A percentile compares a stretch with the other conserved stretches of the same genome.
Evolutionary conservation across 208 protist species (phyloP).

Genomic region (Wallacemonas sp.): DNA sequence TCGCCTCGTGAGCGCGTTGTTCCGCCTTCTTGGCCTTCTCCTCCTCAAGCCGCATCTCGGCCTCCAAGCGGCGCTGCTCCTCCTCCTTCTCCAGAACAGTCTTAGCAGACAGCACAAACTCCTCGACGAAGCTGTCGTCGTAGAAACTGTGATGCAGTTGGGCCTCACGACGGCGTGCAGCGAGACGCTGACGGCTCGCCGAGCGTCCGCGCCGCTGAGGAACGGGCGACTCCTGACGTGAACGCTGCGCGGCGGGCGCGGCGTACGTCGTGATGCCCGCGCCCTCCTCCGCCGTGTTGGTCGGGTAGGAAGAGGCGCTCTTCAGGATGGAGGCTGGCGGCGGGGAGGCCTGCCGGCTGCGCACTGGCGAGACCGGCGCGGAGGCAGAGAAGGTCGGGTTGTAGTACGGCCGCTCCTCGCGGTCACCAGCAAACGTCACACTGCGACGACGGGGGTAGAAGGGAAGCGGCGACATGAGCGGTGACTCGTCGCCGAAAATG

Average conservation of each 20-base stretch:
- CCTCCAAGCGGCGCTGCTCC: constrained; percentile 26
- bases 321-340: constrained; percentile 59
- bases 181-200: constrained; percentile 77
- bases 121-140: constrained; percentile 89
- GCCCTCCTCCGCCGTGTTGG: constrained; percentile 13
- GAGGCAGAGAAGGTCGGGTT: constrained; percentile 41
- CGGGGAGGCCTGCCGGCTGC: constrained; percentile 23
- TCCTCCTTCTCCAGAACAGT: constrained; percentile 46
- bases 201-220: constrained; percentile 51
- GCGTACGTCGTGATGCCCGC: constrained; percentile 12
- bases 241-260: constrained; percentile 5
- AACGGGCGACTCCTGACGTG: constrained; percentile 19
- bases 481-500: constrained; percentile 56
- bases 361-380: constrained; percentile 36
- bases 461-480: constrained; percentile 76
- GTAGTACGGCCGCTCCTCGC: constrained; percentile 82
- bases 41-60: constrained; percentile 36
- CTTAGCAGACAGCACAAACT: constrained; percentile 65
- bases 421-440: constrained; percentile 76
- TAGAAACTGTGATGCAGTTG: constrained; percentile 86
- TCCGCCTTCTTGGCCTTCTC: constrained; percentile 42
- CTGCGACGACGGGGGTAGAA: constrained; percentile 77
- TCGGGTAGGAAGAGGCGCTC: constrained; percentile 25
- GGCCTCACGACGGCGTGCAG: constrained; percentile 63
- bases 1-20: constrained; percentile 33